These are phyloP conservation scores for Ustilago vetiveriae DNA, from an alignment of 1,284 basidiomycete species.

Conservation along the genomic window DNA sequence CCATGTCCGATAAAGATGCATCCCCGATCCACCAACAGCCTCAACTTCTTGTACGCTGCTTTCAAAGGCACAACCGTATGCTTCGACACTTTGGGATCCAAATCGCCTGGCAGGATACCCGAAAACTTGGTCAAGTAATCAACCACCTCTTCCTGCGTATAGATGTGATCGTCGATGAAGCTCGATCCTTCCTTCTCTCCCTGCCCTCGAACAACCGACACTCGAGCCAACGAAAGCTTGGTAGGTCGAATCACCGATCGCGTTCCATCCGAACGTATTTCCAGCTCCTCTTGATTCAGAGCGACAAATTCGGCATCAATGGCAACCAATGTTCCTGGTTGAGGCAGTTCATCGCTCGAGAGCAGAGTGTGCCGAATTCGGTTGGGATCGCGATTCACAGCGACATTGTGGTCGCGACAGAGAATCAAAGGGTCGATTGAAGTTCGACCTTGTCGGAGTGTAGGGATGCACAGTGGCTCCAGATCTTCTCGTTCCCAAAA, in stretches of 20 bases:
- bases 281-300: constrained; percentile 94
- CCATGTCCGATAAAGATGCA: constrained; percentile 98
- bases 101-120: constrained; percentile 83
- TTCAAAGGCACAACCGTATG: constrained; percentile 94
- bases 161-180: constrained; percentile 98
- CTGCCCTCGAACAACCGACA: constrained; percentile 89
- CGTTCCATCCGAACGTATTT: constrained; percentile 92
- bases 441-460: constrained; percentile 38
- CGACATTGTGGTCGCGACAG: constrained; percentile 80
- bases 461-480: constrained; percentile 18
- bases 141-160: constrained; percentile 91
- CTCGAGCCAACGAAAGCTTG: constrained; percentile 88
- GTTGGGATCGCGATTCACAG: constrained; percentile 75
- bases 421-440: constrained; percentile 72
- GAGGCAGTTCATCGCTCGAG: constrained; percentile 80
- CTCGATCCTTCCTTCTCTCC: constrained; percentile 81
- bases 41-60: constrained; percentile 96
- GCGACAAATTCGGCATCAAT: constrained; percentile 99
- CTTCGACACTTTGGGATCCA: constrained; percentile 83
- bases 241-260: constrained; percentile 91
- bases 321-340: constrained; percentile 82
- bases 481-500: constrained; percentile 84
- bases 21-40: constrained; percentile 89
- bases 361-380: constrained; percentile 82
- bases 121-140: constrained; percentile 97